These are phyloP conservation scores for Sclerotinia trifoliorum DNA, from an alignment of 2,329 filamentous ascomycete genomes.

Conservation along the genomic window DNA sequence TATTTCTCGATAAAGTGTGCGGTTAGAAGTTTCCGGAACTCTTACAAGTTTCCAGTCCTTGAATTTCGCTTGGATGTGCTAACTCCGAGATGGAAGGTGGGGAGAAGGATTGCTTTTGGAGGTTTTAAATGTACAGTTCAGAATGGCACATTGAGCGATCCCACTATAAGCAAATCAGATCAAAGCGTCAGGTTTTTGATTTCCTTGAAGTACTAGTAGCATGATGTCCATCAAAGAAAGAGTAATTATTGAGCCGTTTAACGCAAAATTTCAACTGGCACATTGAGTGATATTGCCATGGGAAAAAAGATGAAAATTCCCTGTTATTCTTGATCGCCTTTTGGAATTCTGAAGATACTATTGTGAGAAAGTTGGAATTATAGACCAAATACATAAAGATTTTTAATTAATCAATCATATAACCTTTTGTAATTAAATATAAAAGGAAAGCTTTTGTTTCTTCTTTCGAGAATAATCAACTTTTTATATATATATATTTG, in stretches of 20 bases:
- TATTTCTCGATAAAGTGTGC: no score
- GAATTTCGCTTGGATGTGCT: neutral
- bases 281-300: neutral
- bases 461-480: no score
- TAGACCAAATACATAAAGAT: no score
- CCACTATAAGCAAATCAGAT: neutral
- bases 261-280: neutral
- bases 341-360: neutral
- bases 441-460: no score
- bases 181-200: neutral
- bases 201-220: neutral
- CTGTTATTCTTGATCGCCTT: neutral
- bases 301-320: neutral
- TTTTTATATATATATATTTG: no score
- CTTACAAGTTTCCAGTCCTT: neutral
- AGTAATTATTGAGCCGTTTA: neutral
- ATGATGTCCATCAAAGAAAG: neutral
- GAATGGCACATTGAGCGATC: neutral
- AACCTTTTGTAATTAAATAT: no score
- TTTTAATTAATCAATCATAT: no score
- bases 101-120: no score
- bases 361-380: no score
- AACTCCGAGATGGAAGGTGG: neutral
- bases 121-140: neutral
- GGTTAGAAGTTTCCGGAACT: no score